Evolutionary conservation across 2,329 filamentous ascomycete genomes (phyloP).

Genomic region (Colletotrichum kahawae): DNA sequence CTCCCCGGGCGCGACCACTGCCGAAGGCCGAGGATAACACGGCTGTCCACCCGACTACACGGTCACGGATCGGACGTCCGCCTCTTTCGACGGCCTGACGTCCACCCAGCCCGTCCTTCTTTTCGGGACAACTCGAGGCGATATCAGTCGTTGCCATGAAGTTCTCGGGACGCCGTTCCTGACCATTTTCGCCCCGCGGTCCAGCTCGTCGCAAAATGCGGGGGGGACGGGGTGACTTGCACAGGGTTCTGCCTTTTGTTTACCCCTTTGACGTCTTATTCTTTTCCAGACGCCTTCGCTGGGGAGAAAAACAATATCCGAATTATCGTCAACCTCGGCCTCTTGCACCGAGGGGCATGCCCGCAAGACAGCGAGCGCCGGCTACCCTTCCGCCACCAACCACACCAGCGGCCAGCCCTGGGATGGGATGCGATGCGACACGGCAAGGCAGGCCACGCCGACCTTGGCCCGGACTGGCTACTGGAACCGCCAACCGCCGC

Average conservation of each 20-base stretch:
- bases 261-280: background rate
- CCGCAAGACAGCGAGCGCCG: background rate
- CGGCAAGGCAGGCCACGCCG: background rate
- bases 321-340: conserved; percentile 11
- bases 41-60: conserved; percentile 9
- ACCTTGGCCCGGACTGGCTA: conserved; percentile 1
- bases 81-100: background rate
- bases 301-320: background rate
- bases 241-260: conserved; percentile 6
- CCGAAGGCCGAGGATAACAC: conserved; percentile 22
- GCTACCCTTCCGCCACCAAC: background rate
- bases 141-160: conserved; percentile 5
- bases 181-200: conserved; percentile 27
- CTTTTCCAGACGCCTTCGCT: background rate
- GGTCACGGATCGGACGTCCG: background rate
- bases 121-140: conserved; percentile 20
- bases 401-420: background rate
- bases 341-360: background rate
- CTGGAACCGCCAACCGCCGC: background rate
- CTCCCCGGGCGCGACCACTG: background rate
- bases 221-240: background rate
- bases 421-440: background rate
- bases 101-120: background rate
- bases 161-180: conserved; percentile 20
- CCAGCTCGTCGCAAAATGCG: background rate